Base-by-base conservation (phyloP, 192 early-diverging fungal genomes). In the Umbelopsis sp. region DNA sequence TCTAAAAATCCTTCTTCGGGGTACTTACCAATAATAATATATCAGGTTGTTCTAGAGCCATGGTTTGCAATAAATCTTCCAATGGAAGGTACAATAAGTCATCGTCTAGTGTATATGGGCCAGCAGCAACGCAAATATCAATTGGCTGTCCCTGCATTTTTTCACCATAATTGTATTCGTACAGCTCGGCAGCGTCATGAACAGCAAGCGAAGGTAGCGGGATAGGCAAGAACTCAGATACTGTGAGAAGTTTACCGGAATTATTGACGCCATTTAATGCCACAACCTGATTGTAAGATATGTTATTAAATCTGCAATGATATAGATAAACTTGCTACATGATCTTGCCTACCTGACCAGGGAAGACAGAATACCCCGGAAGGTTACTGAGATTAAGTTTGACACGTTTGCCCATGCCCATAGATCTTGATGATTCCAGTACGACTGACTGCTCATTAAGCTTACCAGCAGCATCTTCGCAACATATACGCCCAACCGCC, bases 31-130 rank as follows among this genome's bases (percentile, higher is more conserved):
- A 78, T 25, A 99, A 74, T 9, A 99, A 83, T 12, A 92, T 86
- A 76, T 97, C 90, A 1, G 97, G 96, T 41, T 78, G 69, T 7
- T 93, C 89, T 4, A 68, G 71, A 45, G 81, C 65, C 17, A 91
- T 81, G 7, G 85, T 80, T 0, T 84, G 76, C n/a, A 91, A 75
- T n/a, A 99, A 79, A 20, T 90, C 95, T 20, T 85, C 79, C 69
- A 98, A 84, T 7, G 96, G 92, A 68, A 96, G 91, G 69, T 90
- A 99, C 14, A 86, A 78, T 14, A 96, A 82, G 70, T 89, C 91
- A 56, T 91, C 90, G 9, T 87, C 86, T 31, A 96, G 74, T 10
- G 94, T 95, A 76, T 88, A 99, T 14, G 97, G 97, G 0, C 97
- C 97, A 2, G 90, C 80, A 7, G 95, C 91, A 14, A 93, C 78